phyloP scores from a whole-genome alignment of 169 alveolate species.

The Plasmodium inui region DNA sequence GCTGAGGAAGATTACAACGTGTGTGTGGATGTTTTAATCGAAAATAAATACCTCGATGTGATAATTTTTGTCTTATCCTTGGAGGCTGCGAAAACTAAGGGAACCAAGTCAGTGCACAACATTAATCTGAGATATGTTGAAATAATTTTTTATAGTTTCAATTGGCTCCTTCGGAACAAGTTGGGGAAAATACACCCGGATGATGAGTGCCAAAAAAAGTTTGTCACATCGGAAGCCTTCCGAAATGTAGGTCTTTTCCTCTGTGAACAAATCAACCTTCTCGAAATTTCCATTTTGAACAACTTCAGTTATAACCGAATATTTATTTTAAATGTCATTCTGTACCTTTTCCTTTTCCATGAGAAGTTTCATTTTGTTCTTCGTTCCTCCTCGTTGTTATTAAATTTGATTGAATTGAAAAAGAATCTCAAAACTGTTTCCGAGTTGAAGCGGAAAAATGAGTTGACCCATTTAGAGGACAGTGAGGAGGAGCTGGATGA shows the following conservation, averaged over 20 bases:
- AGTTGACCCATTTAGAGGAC: conserved; percentile 5
- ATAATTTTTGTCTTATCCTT: conserved; percentile 1
- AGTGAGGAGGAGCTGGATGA: background rate
- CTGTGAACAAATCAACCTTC: conserved; percentile 40
- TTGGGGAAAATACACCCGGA: background rate
- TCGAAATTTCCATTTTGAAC: conserved; percentile 23
- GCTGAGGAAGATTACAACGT: conserved; percentile 8
- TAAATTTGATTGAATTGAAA: conserved; percentile 50
- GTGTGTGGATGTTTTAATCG: conserved; percentile 20
- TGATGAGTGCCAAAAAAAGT: background rate
- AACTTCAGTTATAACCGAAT: conserved; percentile 39
- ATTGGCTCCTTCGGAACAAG: conserved; percentile 42
- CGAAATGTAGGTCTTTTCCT: conserved; percentile 18
- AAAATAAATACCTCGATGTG: conserved; percentile 44
- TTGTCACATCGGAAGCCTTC: conserved; percentile 8
- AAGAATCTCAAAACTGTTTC: conserved; percentile 25
- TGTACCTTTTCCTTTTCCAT: conserved; percentile 49
- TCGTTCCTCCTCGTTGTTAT: conserved; percentile 6
- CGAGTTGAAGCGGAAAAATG: conserved; percentile 8
- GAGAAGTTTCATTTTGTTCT: conserved; percentile 22
- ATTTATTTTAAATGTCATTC: conserved; percentile 29
- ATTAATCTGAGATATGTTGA: conserved; percentile 37
- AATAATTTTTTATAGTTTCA: conserved; percentile 47
- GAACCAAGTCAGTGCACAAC: background rate
- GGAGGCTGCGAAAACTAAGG: conserved; percentile 10